Evolutionary conservation across 179 eudicot species (phyloP).

Genomic region (Dionaea muscipula): DNA sequence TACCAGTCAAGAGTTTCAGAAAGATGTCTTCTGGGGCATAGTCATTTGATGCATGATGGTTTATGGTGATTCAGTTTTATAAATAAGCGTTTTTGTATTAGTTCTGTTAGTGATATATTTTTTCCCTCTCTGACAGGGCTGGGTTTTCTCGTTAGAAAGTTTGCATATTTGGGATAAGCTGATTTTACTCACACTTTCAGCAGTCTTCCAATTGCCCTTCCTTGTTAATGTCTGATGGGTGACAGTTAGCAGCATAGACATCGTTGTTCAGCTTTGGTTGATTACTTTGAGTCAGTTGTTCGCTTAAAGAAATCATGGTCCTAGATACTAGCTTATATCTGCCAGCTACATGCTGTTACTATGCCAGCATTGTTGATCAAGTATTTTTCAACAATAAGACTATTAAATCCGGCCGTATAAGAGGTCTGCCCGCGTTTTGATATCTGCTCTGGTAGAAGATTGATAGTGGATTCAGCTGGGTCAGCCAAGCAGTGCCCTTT

Average conservation of each 20-base stretch:
- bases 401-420: constrained; percentile 22
- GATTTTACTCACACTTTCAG: constrained; percentile 21
- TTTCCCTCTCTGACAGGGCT: constrained; percentile 7
- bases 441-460: constrained; percentile 18
- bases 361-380: constrained; percentile 18
- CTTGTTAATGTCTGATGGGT: constrained; percentile 21
- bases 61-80: background rate
- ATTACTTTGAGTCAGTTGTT: constrained; percentile 13
- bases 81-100: constrained; percentile 6
- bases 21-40: constrained; percentile 34
- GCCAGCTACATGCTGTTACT: constrained; percentile 16
- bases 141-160: no score
- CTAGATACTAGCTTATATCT: constrained; percentile 18
- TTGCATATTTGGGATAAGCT: constrained; percentile 28
- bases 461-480: constrained; percentile 34
- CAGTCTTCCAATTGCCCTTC: constrained; percentile 17
- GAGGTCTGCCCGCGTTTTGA: constrained; percentile 20
- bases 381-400: constrained; percentile 30
- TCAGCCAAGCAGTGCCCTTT: constrained; percentile 26
- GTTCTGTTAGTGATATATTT: constrained; percentile 45
- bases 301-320: constrained; percentile 30
- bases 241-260: constrained; percentile 26
- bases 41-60: background rate
- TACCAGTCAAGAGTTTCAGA: constrained; percentile 28
- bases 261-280: constrained; percentile 23